Base-by-base conservation (phyloP, 2,329 filamentous ascomycete genomes). In the Fusarium euwallaceae region DNA sequence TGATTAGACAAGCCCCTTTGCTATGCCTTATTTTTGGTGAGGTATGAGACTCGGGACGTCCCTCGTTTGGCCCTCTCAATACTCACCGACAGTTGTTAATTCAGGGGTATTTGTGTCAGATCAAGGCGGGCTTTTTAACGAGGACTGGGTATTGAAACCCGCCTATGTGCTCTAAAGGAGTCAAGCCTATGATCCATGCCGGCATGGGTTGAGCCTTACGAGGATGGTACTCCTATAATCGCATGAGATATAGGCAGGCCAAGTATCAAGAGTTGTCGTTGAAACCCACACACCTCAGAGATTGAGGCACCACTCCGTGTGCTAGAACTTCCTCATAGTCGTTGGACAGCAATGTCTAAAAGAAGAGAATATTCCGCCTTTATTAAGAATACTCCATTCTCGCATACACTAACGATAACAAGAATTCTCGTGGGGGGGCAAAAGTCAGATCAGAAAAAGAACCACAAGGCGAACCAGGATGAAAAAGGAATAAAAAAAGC, bases 381-480 rank as follows among this genome's bases (percentile, higher is more conserved):
- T 79, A 78, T 78, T 78, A 78, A 79, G 74, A 78, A 78, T 77
- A 77, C 75, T 74, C 70, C 59, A 77, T 71, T 69, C 74, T 77
- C 66, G 64, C 64, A 68, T 70, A 78, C 64, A 67, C 64, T 67
- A 48, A 58, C 17, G 24, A 53, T 53, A 64, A 67, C 67, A 70
- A 70, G 67, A 61, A 70, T 70, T 72, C 64, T 48, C 43, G 17
- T n/a, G 43, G 66, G 64, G 61, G 53, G 32, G 32, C 32, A 17
- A 53, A 53, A 53, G 27, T 53, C 56, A 59, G 34, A 39, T 39
- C 22, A 59, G 34, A 59, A 59, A 64, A 62, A 61, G 55, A 71
- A 66, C 69, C 61, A 63, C 62, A 45, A 58, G 72, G 61, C 70
- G 66, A 73, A 58, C 66, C 69, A 75, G 72, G 69, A 73, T 73